Base-by-base conservation (phyloP, 2,329 filamentous ascomycete genomes). In the Hypomyces perniciosus region DNA sequence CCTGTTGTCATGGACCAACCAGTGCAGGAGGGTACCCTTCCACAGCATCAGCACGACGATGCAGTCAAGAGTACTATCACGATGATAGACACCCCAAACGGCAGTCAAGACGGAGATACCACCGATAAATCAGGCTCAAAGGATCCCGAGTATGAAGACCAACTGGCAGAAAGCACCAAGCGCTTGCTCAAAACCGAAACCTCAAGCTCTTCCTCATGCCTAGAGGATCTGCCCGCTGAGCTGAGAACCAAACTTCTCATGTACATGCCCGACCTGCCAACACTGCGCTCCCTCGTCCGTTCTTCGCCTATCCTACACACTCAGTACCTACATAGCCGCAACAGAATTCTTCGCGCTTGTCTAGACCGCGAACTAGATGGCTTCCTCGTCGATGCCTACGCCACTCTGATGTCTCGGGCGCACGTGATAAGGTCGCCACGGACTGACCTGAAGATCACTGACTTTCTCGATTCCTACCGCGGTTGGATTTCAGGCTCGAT, bases 251-350 rank as follows among this genome's bases (percentile, higher is more conserved):
- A 44, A 7, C 27, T 62, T 10, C 53, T 61, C 29, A 44, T 8
- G 3, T 52, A 35, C 9, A 54, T 58, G 20, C 54, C 56, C 13
- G 53, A 62, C 39, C 33, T 35, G 33, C 33, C 2, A 12, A 35
- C 8, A 8, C 48, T 59, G 5, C 33, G 48, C 7, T 52, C 55
- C 1, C 35, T 59, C 8, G 46, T 59, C 26, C 54, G 29, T 20
- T 55, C 57, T 8, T 60, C 57, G n/a, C 58, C 58, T 4, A 49
- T 40, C 4, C 45, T 62, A 44, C 56, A 60, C 37, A 44, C 53
- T 7, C 58, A 60, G 38, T 61, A 60, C 30, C 34, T 38, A 13
- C n/a, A 56, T 20, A n/a, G 43, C 33, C 57, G 60, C 20, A 31
- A 56, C 33, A 46, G 4, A 6, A 57, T 61, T 28, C 53, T 62